Conservation (phyloP, 139 green algal species). For the Haematococcus lacustris region DNA sequence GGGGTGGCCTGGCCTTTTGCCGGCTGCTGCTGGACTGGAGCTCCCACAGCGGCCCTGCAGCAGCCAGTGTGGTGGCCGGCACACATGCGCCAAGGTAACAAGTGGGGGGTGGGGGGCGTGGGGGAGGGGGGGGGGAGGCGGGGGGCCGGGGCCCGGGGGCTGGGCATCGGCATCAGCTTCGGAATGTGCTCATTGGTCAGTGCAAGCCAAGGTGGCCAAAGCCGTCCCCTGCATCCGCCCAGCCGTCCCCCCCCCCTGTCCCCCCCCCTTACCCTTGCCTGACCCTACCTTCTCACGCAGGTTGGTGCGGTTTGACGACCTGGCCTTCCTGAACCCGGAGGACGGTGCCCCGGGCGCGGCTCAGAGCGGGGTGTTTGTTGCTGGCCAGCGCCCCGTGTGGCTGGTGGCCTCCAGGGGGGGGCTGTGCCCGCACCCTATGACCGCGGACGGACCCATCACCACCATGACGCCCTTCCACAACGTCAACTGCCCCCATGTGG, state of each 20-base stretch:
- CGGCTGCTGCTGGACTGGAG: slow-evolving; percentile 29
- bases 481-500: slow-evolving; percentile 62
- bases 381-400: slow-evolving; percentile 58
- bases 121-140: too few relatives aligned
- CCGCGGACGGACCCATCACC: slow-evolving; percentile 26
- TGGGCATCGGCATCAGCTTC: too few relatives aligned
- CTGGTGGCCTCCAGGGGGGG: slow-evolving; percentile 54
- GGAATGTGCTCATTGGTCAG: too few relatives aligned
- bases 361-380: slow-evolving; percentile 53
- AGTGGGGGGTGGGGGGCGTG: too few relatives aligned
- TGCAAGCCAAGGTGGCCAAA: too few relatives aligned
- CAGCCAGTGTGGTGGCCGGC: too few relatives aligned
- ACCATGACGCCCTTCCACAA: slow-evolving; percentile 87
- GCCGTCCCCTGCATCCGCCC: too few relatives aligned
- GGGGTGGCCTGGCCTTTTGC: slow-evolving; percentile 23
- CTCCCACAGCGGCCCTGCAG: slow-evolving; percentile 14
- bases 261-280: slow-evolving; percentile 12
- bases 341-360: background rate
- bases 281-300: slow-evolving; percentile 4
- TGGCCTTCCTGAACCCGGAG: slow-evolving; percentile 14
- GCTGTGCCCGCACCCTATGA: slow-evolving; percentile 52
- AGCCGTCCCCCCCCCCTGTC: too few relatives aligned
- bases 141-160: too few relatives aligned
- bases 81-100: too few relatives aligned
- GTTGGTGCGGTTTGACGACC: slow-evolving; percentile 33